Evolutionary conservation across 129 eudicot species (phyloP).

Genomic region (Calendula officinalis): DNA sequence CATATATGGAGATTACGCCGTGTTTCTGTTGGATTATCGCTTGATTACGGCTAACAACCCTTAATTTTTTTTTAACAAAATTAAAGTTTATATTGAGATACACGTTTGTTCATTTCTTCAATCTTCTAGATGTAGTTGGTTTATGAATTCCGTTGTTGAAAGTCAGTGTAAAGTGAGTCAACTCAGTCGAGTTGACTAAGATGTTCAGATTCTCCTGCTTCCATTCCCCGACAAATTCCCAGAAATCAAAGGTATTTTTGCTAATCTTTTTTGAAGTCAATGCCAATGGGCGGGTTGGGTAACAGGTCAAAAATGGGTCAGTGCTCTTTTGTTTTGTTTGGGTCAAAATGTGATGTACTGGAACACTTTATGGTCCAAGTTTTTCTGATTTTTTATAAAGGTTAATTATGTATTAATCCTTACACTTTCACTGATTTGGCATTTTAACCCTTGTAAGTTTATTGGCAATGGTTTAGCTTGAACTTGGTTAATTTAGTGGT

Average conservation of each 20-base stretch:
- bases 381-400: background rate
- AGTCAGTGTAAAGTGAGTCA: conserved; percentile 13
- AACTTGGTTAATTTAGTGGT: too few species aligned
- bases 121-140: conserved; percentile 36
- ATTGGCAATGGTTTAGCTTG: too few species aligned
- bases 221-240: conserved; percentile 48
- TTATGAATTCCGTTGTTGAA: conserved; percentile 29
- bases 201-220: conserved; percentile 92
- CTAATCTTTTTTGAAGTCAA: conserved; percentile 7
- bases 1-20: conserved; percentile 96
- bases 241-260: conserved; percentile 68
- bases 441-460: too few species aligned
- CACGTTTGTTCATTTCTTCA: conserved; percentile 28
- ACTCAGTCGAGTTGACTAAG: conserved; percentile 20
- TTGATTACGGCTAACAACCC: conserved; percentile 87
- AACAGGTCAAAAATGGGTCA: background rate
- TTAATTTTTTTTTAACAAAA: conserved; percentile 6
- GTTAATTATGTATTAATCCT: background rate
- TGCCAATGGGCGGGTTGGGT: background rate
- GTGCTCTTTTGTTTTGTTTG: background rate
- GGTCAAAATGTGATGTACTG: conserved; percentile 2
- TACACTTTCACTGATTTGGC: too few species aligned
- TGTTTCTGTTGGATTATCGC: conserved; percentile 71
- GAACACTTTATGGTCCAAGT: background rate
- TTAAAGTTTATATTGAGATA: conserved; percentile 12